These are phyloP conservation scores for Zymoseptoria pseudotritici DNA, from an alignment of 2,329 filamentous ascomycete species.

Conservation along the genomic window DNA sequence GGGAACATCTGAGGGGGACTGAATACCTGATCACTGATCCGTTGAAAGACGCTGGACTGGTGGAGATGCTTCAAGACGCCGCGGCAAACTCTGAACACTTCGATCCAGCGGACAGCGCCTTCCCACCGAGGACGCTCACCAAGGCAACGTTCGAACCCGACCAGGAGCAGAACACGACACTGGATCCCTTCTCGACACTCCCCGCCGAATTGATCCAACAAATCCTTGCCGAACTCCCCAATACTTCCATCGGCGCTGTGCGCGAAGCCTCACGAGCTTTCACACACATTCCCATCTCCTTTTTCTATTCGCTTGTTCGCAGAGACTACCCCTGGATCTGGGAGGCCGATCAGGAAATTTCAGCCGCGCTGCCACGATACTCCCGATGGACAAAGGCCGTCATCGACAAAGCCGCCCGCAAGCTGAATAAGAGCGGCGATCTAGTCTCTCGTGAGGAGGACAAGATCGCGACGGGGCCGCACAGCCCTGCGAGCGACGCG, in stretches of 20 bases:
- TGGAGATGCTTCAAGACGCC: not conserved
- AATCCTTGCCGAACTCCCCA: slow-evolving; percentile 1
- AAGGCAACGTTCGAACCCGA: not conserved
- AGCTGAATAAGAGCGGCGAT: not conserved
- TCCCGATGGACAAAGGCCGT: slow-evolving; percentile 1
- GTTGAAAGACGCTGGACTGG: not conserved
- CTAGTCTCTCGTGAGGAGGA: not conserved
- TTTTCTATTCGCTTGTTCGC: slow-evolving; percentile 8
- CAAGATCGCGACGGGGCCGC: too few species aligned
- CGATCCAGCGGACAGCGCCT: not conserved
- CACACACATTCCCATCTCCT: slow-evolving; percentile 8
- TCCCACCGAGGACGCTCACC: not conserved
- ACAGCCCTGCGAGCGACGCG: too few species aligned
- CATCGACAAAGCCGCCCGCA: not conserved
- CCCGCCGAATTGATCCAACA: slow-evolving; percentile 3
- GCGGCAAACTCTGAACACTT: not conserved
- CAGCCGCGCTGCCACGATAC: not conserved
- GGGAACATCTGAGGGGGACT: slow-evolving; percentile 2
- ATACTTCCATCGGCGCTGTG: slow-evolving; percentile 3
- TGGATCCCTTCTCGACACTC: slow-evolving; percentile 3
- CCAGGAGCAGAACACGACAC: not conserved
- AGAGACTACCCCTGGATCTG: slow-evolving; percentile 15
- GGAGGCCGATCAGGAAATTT: slow-evolving; percentile 6
- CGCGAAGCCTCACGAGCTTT: slow-evolving; percentile 9
- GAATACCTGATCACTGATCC: slow-evolving; percentile 9